A percentile compares a stretch with the other conserved stretches of the same genome.
Conservation (phyloP, 2,329 filamentous ascomycete species). For the Fusarium musae region DNA sequence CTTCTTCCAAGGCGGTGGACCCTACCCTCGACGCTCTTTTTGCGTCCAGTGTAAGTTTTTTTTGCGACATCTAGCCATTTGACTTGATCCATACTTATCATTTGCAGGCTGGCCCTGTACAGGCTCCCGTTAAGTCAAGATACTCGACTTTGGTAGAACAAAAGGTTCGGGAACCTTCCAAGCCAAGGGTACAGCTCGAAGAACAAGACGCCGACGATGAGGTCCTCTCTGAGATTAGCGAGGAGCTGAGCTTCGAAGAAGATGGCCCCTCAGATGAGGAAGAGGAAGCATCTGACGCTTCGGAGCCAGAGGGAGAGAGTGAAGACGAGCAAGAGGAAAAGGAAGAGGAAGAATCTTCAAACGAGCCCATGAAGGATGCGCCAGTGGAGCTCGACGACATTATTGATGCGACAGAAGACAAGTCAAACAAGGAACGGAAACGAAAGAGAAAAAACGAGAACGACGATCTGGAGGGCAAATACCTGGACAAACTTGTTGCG, state of each 20-base stretch:
- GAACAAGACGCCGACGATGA: conserved; percentile 49
- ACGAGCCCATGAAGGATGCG: conserved; percentile 50
- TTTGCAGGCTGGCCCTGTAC: conserved; percentile 62
- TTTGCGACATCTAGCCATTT: conserved; percentile 13
- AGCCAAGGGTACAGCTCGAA: conserved; percentile 45
- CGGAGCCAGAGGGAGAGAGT: conserved; percentile 40
- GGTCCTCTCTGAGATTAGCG: conserved; percentile 48
- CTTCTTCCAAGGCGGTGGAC: conserved; percentile 69
- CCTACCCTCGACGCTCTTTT: conserved; percentile 77
- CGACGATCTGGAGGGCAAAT: conserved; percentile 76
- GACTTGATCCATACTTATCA: conserved; percentile 23
- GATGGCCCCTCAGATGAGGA: conserved; percentile 45
- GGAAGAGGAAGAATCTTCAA: conserved; percentile 50
- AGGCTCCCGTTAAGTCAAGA: conserved; percentile 57
- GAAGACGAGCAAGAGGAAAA: conserved; percentile 41
- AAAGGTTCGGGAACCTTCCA: conserved; percentile 46
- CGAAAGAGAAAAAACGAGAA: conserved; percentile 75
- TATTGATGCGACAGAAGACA: conserved; percentile 49
- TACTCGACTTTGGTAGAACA: conserved; percentile 54
- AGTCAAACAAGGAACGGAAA: conserved; percentile 63
- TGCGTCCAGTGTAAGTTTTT: conserved; percentile 73
- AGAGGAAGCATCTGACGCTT: conserved; percentile 44
- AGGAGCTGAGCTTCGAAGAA: conserved; percentile 50
- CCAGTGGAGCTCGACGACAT: conserved; percentile 52
- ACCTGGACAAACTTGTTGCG: conserved; percentile 72